These are phyloP conservation scores for Capsicum rhomboideum DNA, from an alignment of 257 asterid genomes.

Conservation along the genomic window DNA sequence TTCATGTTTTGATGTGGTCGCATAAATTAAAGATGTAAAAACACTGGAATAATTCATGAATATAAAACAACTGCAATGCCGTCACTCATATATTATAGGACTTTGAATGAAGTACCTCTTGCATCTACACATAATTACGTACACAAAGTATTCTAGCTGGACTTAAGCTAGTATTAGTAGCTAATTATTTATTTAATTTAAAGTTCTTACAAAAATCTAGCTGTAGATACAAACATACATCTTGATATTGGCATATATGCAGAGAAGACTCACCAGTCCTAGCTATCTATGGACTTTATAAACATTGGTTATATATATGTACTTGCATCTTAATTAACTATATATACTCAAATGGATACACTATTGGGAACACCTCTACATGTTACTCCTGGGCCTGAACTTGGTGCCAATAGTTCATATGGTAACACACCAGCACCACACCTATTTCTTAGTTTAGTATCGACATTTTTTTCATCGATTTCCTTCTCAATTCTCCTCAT, in stretches of 20 bases:
- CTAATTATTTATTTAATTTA: background rate
- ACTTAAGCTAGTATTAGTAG: background rate
- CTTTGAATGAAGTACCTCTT: background rate
- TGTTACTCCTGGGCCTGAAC: conserved; percentile 89
- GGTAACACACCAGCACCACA: conserved; percentile 98
- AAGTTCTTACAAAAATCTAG: background rate
- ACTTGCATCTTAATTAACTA: background rate
- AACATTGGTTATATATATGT: background rate
- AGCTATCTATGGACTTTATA: background rate
- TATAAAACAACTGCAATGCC: background rate
- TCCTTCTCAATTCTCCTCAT: conserved; percentile 60
- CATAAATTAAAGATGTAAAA: too few relatives aligned
- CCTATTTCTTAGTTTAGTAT: conserved; percentile 43
- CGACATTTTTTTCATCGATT: conserved; percentile 52
- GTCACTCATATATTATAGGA: background rate
- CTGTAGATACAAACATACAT: background rate
- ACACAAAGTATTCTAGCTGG: background rate
- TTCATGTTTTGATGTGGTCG: too few relatives aligned
- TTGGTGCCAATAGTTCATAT: conserved; percentile 85
- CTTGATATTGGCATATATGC: background rate
- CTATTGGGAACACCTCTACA: conserved; percentile 96
- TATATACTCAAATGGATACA: conserved; percentile 57
- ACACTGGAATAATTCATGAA: background rate
- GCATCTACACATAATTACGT: background rate
- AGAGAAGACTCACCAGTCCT: background rate